phyloP scores from a whole-genome alignment of 2,329 filamentous ascomycete species.

The Akanthomyces lecanii region DNA sequence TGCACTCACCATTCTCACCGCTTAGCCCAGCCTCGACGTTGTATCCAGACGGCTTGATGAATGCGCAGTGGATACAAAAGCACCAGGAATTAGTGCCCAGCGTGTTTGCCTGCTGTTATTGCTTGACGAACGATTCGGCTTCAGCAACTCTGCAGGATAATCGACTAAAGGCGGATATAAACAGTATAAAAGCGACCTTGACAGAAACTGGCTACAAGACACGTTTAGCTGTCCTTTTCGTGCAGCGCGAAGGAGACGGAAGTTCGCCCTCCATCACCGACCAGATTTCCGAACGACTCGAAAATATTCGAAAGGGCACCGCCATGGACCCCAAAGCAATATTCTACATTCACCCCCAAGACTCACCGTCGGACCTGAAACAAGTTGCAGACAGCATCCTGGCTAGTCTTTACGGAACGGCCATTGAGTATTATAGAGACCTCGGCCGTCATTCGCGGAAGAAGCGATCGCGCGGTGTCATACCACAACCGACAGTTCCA shows the following conservation, averaged over 20 bases:
- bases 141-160: conserved; percentile 78
- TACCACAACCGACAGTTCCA: conserved; percentile 76
- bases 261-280: conserved; percentile 53
- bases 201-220: conserved; percentile 70
- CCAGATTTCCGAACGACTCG: conserved; percentile 63
- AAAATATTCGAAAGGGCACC: conserved; percentile 73
- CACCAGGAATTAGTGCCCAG: conserved; percentile 82
- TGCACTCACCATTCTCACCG: conserved; percentile 90
- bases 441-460: conserved; percentile 87
- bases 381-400: conserved; percentile 72
- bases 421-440: conserved; percentile 89
- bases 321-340: conserved; percentile 79
- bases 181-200: conserved; percentile 66
- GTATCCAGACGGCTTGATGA: conserved; percentile 86
- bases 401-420: conserved; percentile 64
- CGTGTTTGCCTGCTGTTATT: conserved; percentile 76
- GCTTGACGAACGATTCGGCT: conserved; percentile 67
- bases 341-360: conserved; percentile 75
- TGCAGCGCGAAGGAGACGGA: conserved; percentile 30
- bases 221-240: conserved; percentile 63
- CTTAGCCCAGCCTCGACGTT: conserved; percentile 76
- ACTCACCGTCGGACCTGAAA: conserved; percentile 65
- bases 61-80: conserved; percentile 78
- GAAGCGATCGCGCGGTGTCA: conserved; percentile 75
- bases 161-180: conserved; percentile 82